Evolutionary conservation across 257 asterid genomes (phyloP).

Genomic region (Salvia hispanica): DNA sequence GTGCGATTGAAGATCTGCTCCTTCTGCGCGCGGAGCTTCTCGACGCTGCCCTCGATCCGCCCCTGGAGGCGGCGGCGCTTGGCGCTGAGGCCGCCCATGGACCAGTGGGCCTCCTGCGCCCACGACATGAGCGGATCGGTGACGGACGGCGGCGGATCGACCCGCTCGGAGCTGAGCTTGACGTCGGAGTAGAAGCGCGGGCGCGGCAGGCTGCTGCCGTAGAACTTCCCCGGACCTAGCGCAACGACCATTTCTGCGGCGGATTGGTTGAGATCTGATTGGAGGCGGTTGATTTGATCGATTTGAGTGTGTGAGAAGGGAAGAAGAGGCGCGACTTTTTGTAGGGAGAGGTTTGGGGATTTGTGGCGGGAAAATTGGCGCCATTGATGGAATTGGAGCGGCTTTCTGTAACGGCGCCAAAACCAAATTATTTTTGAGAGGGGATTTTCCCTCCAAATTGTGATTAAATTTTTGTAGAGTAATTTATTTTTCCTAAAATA

Average conservation of each 20-base stretch:
- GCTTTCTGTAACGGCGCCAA: no score
- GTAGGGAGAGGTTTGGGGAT: no score
- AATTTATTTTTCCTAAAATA: no score
- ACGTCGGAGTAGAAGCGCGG: conserved; percentile 75
- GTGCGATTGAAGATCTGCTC: conserved; percentile 35
- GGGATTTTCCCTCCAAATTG: no score
- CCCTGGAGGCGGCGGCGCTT: conserved; percentile 90
- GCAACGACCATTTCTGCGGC: conserved; percentile 61
- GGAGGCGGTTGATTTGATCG: no score
- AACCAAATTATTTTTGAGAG: no score
- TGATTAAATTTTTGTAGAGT: no score
- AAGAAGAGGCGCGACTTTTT: no score
- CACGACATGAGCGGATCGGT: conserved; percentile 68
- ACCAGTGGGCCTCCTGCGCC: conserved; percentile 97
- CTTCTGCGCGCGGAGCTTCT: conserved; percentile 60
- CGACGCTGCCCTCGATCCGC: conserved; percentile 81
- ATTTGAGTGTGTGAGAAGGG: no score
- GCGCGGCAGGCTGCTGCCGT: conserved; percentile 91
- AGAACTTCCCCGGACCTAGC: conserved; percentile 83
- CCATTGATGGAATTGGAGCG: no score
- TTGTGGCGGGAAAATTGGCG: no score
- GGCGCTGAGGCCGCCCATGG: conserved; percentile 88
- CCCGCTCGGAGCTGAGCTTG: conserved; percentile 55
- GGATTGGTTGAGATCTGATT: no score
- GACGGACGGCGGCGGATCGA: conserved; percentile 77